A percentile compares a stretch with the other conserved stretches of the same genome.
These are phyloP conservation scores for Coemansia sp. DNA, from an alignment of 192 early-diverging fungal genomes.

Conservation along the genomic window DNA sequence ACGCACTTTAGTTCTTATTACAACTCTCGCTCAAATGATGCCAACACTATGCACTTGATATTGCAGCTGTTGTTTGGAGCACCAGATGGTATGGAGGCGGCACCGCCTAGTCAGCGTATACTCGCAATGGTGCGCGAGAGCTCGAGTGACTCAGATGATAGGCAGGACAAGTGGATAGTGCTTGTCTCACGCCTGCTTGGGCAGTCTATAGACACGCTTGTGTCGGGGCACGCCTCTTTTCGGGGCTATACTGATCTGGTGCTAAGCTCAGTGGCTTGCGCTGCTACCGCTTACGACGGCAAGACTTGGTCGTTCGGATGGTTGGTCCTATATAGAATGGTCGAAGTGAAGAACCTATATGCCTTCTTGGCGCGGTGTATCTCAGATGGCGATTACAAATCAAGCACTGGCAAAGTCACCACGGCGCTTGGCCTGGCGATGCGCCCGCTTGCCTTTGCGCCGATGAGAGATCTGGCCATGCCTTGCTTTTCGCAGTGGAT, in stretches of 20 bases:
- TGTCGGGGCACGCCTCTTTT: neutral
- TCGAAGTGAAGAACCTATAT: constrained; percentile 25
- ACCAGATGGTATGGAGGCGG: neutral
- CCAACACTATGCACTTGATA: constrained; percentile 17
- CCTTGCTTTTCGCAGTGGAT: constrained; percentile 33
- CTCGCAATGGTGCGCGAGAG: neutral
- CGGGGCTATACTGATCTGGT: constrained; percentile 5
- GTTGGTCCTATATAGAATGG: constrained; percentile 21
- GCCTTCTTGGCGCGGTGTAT: constrained; percentile 32
- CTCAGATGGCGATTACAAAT: neutral
- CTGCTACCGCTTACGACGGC: constrained; percentile 2
- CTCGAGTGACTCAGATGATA: neutral
- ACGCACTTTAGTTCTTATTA: constrained; percentile 37
- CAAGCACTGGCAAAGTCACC: neutral
- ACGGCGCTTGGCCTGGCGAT: constrained; percentile 12
- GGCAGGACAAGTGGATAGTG: constrained; percentile 23
- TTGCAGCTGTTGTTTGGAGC: constrained; percentile 29
- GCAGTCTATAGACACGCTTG: constrained; percentile 13
- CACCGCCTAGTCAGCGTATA: constrained; percentile 1
- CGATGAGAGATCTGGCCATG: constrained; percentile 23
- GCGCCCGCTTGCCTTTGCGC: constrained; percentile 14
- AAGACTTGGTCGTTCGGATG: neutral
- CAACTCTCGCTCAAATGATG: constrained; percentile 21
- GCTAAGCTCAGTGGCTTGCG: constrained; percentile 6
- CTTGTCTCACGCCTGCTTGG: constrained; percentile 27